Conservation (phyloP, 202 grass and related monocot species). For the Setaria italica region DNA sequence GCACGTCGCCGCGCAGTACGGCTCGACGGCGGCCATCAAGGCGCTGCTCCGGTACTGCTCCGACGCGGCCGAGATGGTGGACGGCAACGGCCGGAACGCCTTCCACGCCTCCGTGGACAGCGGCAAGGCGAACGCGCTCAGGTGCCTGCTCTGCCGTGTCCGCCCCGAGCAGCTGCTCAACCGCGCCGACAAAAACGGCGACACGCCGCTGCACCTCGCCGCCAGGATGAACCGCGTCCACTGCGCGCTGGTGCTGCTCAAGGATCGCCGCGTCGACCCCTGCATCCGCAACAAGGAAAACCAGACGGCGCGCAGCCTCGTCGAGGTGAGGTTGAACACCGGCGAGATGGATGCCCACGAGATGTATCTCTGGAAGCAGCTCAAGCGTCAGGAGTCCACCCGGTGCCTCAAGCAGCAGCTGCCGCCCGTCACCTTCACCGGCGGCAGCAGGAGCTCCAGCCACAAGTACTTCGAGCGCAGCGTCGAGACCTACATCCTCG, state of each 20-base stretch:
- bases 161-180: no score
- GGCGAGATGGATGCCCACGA: slow-evolving; percentile 30
- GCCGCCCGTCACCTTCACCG: slow-evolving; percentile 29
- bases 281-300: background rate
- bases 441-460: slow-evolving; percentile 14
- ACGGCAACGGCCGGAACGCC: no score
- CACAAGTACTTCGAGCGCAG: slow-evolving; percentile 65
- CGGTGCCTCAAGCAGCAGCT: slow-evolving; percentile 66
- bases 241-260: slow-evolving; percentile 43
- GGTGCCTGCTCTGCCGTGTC: no score
- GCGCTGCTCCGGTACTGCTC: slow-evolving; percentile 27
- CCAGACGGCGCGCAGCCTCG: slow-evolving; percentile 15
- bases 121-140: no score
- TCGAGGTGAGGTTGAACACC: background rate
- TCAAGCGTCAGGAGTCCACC: slow-evolving; percentile 58
- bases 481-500: slow-evolving; percentile 67
- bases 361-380: slow-evolving; percentile 70
- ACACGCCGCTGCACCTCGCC: slow-evolving; percentile 51
- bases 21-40: slow-evolving; percentile 47
- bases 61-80: no score
- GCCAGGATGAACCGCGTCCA: slow-evolving; percentile 37
- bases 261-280: slow-evolving; percentile 2
- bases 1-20: slow-evolving; percentile 52
- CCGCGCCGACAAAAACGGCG: no score
- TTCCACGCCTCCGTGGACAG: no score